A percentile compares a stretch with the other conserved stretches of the same genome.
phyloP scores from a whole-genome alignment of 345 rosid genomes.

The Citrus hindsii region DNA sequence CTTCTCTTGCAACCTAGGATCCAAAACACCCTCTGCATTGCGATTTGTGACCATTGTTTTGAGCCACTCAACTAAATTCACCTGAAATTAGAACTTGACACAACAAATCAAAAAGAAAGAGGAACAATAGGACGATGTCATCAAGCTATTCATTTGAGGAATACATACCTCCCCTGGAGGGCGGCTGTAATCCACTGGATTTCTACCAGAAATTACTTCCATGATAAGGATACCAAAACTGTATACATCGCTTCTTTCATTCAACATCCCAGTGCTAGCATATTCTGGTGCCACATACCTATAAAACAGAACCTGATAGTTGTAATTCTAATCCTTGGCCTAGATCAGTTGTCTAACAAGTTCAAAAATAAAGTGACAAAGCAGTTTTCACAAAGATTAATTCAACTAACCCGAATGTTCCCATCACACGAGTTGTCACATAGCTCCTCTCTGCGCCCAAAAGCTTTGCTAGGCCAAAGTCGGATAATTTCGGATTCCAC shows the following conservation, averaged over 20 bases:
- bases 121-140: background rate
- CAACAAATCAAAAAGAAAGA: background rate
- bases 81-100: conserved; percentile 38
- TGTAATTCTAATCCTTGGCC: background rate
- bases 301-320: conserved; percentile 10
- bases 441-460: conserved; percentile 82
- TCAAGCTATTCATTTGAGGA: background rate
- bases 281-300: conserved; percentile 97
- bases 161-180: conserved; percentile 72
- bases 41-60: conserved; percentile 84
- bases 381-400: background rate
- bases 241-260: conserved; percentile 91
- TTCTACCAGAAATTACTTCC: conserved; percentile 92
- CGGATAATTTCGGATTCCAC: conserved; percentile 88
- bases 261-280: conserved; percentile 98
- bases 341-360: background rate
- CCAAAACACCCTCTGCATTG: conserved; percentile 80
- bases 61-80: conserved; percentile 92
- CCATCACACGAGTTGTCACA: conserved; percentile 96
- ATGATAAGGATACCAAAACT: conserved; percentile 93
- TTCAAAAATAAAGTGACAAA: background rate
- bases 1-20: conserved; percentile 70
- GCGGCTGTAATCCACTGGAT: conserved; percentile 92
- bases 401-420: conserved; percentile 75
- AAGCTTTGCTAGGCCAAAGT: conserved; percentile 88